Evolutionary conservation across 441 rosid species (phyloP).

Genomic region (Cnidoscolus chayamansa): DNA sequence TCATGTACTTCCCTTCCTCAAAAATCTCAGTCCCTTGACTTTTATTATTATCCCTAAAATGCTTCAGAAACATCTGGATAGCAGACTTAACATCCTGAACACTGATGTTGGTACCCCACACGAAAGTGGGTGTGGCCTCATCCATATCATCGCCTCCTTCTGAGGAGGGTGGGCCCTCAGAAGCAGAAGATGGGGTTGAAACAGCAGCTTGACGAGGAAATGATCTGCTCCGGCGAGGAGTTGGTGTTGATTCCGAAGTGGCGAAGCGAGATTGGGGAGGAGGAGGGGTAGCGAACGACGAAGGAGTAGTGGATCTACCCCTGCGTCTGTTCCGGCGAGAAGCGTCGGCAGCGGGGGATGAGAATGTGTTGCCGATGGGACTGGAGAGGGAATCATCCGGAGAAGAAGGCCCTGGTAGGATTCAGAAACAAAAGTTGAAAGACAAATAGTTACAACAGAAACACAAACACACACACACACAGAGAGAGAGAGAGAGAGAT

Average conservation of each 20-base stretch:
- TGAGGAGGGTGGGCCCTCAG: slow-evolving; percentile 45
- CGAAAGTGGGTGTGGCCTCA: slow-evolving; percentile 68
- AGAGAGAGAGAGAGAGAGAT: background rate
- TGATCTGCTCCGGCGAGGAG: slow-evolving; percentile 23
- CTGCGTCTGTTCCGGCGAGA: slow-evolving; percentile 20
- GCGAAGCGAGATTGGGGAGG: slow-evolving; percentile 50
- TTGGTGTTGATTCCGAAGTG: slow-evolving; percentile 29
- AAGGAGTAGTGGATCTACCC: slow-evolving; percentile 41
- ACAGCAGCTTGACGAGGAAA: slow-evolving; percentile 35
- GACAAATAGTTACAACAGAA: background rate
- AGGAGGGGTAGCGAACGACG: slow-evolving; percentile 43
- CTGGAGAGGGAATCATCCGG: slow-evolving; percentile 66
- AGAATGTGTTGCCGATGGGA: slow-evolving; percentile 64
- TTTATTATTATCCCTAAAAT: slow-evolving; percentile 56
- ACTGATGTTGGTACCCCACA: slow-evolving; percentile 95
- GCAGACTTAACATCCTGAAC: slow-evolving; percentile 87
- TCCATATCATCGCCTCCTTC: slow-evolving; percentile 66
- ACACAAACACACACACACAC: background rate
- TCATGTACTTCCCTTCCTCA: slow-evolving; percentile 88
- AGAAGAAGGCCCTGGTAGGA: slow-evolving; percentile 60
- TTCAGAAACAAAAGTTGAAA: background rate
- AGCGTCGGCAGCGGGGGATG: slow-evolving; percentile 48
- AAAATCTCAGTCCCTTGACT: slow-evolving; percentile 41
- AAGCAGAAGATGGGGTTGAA: slow-evolving; percentile 37
- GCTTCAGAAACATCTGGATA: slow-evolving; percentile 79